Conservation (phyloP, 306 rosid genomes). For the Quercus rubra region DNA sequence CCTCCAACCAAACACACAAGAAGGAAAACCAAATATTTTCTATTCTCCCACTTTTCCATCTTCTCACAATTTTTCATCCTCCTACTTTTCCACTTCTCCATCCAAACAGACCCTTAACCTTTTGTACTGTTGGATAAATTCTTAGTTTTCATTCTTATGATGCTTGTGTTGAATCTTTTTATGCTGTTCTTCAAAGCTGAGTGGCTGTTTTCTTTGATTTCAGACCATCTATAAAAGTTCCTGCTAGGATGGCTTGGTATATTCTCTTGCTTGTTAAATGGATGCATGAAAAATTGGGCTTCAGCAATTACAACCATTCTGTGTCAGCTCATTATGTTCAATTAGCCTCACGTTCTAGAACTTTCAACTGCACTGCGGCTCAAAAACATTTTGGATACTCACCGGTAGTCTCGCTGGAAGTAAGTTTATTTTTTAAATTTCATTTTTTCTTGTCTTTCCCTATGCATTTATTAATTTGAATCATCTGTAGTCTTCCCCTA, state of each 20-base stretch:
- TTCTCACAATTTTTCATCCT: no score
- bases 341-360: slow-evolving; percentile 59
- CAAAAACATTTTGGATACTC: slow-evolving; percentile 62
- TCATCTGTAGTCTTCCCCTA: neutral
- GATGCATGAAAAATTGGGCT: slow-evolving; percentile 48
- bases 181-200: slow-evolving; percentile 21
- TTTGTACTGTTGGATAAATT: slow-evolving; percentile 8
- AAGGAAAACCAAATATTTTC: no score
- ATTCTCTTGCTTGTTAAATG: slow-evolving; percentile 49
- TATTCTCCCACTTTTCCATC: no score
- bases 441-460: neutral
- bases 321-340: slow-evolving; percentile 47
- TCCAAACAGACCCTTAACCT: neutral
- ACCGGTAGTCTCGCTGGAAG: slow-evolving; percentile 68
- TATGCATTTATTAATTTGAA: neutral
- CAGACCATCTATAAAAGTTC: slow-evolving; percentile 79
- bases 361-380: slow-evolving; percentile 67
- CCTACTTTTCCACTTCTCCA: no score
- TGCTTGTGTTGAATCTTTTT: slow-evolving; percentile 13
- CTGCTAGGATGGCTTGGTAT: slow-evolving; percentile 49
- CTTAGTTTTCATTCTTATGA: slow-evolving; percentile 11
- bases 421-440: slow-evolving; percentile 24
- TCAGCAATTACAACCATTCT: slow-evolving; percentile 43
- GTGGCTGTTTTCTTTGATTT: slow-evolving; percentile 28
- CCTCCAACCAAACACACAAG: no score